Percentiles rank a stretch among this genome's conserved stretches.
Conservation (phyloP, 345 rosid genomes). For the Salix arbutifolia region DNA sequence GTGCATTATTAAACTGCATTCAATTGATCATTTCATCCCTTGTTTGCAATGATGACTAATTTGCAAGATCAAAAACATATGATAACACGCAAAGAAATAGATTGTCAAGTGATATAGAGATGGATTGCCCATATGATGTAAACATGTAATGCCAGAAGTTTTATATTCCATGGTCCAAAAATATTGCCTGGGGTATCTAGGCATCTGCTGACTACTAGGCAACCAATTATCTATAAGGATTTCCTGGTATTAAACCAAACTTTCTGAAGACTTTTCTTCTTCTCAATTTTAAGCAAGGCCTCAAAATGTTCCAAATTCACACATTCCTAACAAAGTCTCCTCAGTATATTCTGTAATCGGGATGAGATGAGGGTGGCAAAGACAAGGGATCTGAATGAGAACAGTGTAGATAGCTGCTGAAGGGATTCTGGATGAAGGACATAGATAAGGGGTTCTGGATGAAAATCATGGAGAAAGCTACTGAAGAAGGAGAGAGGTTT, state of each 20-base stretch:
- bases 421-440: background rate
- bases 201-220: too few species aligned
- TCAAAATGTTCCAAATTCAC: background rate
- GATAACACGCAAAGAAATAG: too few species aligned
- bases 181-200: too few species aligned
- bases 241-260: background rate
- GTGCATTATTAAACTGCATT: too few species aligned
- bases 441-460: background rate
- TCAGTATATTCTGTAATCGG: background rate
- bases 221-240: too few species aligned
- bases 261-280: background rate
- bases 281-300: background rate
- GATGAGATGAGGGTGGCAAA: background rate
- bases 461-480: background rate
- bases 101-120: too few species aligned
- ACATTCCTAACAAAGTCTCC: background rate
- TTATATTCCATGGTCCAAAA: too few species aligned
- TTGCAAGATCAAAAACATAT: too few species aligned
- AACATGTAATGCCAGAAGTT: too few species aligned
- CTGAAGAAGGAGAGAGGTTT: background rate
- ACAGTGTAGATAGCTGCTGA: background rate
- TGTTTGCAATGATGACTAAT: too few species aligned
- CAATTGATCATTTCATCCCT: too few species aligned
- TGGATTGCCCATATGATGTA: too few species aligned
- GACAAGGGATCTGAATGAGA: background rate